Evolutionary conservation across 148 eudicot genomes (phyloP), one percentile per base, ranked within the genome.

Genomic region (Cornus kousa): DNA sequence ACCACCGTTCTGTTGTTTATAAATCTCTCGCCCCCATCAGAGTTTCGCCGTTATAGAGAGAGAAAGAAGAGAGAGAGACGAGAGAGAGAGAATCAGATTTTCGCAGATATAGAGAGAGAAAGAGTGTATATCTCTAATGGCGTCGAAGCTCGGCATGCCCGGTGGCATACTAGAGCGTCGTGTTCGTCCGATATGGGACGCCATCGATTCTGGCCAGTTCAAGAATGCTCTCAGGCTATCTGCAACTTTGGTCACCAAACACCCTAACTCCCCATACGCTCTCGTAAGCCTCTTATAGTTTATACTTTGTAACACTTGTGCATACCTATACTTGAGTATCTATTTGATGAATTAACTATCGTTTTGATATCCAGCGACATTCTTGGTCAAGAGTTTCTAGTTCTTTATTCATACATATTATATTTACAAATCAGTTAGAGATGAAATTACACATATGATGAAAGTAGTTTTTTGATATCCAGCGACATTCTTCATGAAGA

Each of bases 111-210:
- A 16, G 59, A 11, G 46, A 24, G 50, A 78, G 50, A 73, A 64
- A 22, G 60, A 5, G 33, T n/a, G 11, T 5, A 60, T 19, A 14
- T 8, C 14, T 53, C 31, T 70, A 73, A 93, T 89, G 93, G 87
- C 93, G 67, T 89, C 93, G 31, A 95, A 90, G 77, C 83, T 91
- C 14, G 97, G 98, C 4, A 81, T 89, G 77, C 90, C 94, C 80
- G 97, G 98, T 32, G 98, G 98, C 24, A 87, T 95, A 76, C 98
- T 97, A 81, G 98, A 95, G 89, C 90, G 98, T 1, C 81, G 94
- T 32, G 94, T 93, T 46, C 91, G 98, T 17, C 97, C 97, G 35
- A 83, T 95, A 35, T 95, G 98, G 98, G 98, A 95, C 73, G 97
- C 98, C 53, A 88, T 95, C 76, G 98, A 95, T 71, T 86, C 98